Evolutionary conservation across 495 filamentous ascomycete species (phyloP).

Genomic region (Hypoxylon lienhwacheense): DNA sequence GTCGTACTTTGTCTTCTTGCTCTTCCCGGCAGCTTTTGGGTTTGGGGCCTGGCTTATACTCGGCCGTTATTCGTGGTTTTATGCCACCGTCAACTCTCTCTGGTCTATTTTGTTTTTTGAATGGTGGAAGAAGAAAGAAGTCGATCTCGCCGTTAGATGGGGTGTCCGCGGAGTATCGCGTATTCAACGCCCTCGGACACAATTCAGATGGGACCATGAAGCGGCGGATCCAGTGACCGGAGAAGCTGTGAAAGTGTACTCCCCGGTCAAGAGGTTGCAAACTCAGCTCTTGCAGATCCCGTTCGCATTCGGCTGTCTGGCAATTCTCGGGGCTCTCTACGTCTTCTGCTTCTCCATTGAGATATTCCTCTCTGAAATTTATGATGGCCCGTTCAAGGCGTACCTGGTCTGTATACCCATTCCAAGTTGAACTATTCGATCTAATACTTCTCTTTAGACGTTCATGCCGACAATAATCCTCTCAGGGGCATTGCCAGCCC

Average conservation of each 20-base stretch:
- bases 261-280: slow-evolving; percentile 72
- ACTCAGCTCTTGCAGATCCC: slow-evolving; percentile 85
- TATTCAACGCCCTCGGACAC: slow-evolving; percentile 72
- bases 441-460: slow-evolving; percentile 57
- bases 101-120: slow-evolving; percentile 94
- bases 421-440: neutral
- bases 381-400: slow-evolving; percentile 84
- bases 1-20: slow-evolving; percentile 83
- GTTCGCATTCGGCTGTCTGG: slow-evolving; percentile 73
- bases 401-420: slow-evolving; percentile 64
- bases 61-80: slow-evolving; percentile 80
- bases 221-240: slow-evolving; percentile 80
- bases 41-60: slow-evolving; percentile 79
- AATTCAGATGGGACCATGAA: slow-evolving; percentile 78
- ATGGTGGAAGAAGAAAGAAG: slow-evolving; percentile 94
- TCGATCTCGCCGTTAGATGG: slow-evolving; percentile 89
- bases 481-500: slow-evolving; percentile 75
- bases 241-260: slow-evolving; percentile 76
- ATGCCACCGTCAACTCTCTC: slow-evolving; percentile 76
- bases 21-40: slow-evolving; percentile 84
- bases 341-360: slow-evolving; percentile 90
- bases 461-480: slow-evolving; percentile 88
- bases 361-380: slow-evolving; percentile 93
- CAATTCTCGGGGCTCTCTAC: slow-evolving; percentile 77
- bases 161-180: slow-evolving; percentile 83